These are phyloP conservation scores for Hypomontagnella monticulosa DNA, from an alignment of 495 filamentous ascomycete species.

Conservation along the genomic window DNA sequence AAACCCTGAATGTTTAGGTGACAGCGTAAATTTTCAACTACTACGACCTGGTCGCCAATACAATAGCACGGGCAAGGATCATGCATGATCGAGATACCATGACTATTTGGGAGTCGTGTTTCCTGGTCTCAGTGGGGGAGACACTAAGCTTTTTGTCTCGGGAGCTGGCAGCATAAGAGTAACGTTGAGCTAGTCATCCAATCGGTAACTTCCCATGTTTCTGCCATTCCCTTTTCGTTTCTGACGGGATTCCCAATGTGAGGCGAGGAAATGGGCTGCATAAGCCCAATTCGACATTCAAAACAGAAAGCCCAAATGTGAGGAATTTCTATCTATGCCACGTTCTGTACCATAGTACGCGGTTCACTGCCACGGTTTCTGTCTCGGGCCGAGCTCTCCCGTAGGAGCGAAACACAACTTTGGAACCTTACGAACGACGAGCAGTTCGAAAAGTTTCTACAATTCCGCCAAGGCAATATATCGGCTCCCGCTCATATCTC, in stretches of 20 bases:
- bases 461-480: slow-evolving; percentile 39
- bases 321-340: slow-evolving; percentile 11
- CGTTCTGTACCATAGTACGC: background rate
- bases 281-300: slow-evolving; percentile 28
- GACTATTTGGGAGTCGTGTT: slow-evolving; percentile 24
- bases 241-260: slow-evolving; percentile 11
- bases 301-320: slow-evolving; percentile 15
- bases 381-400: slow-evolving; percentile 26
- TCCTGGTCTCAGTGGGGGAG: slow-evolving; percentile 30
- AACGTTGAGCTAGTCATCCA: slow-evolving; percentile 33
- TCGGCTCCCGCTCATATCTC: slow-evolving; percentile 24
- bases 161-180: slow-evolving; percentile 35
- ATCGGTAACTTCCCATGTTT: slow-evolving; percentile 35
- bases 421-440: too few relatives aligned
- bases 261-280: slow-evolving; percentile 29
- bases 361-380: background rate
- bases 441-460: background rate
- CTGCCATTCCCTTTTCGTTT: slow-evolving; percentile 23
- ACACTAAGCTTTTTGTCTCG: slow-evolving; percentile 44
- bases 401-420: slow-evolving; percentile 17
- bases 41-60: slow-evolving; percentile 22
- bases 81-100: slow-evolving; percentile 22
- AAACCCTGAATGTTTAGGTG: slow-evolving; percentile 31
- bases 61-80: slow-evolving; percentile 28
- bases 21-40: slow-evolving; percentile 3